These are phyloP conservation scores for Pyrenophora tritici-repentis DNA, from an alignment of 2,329 filamentous ascomycete species.

Conservation along the genomic window DNA sequence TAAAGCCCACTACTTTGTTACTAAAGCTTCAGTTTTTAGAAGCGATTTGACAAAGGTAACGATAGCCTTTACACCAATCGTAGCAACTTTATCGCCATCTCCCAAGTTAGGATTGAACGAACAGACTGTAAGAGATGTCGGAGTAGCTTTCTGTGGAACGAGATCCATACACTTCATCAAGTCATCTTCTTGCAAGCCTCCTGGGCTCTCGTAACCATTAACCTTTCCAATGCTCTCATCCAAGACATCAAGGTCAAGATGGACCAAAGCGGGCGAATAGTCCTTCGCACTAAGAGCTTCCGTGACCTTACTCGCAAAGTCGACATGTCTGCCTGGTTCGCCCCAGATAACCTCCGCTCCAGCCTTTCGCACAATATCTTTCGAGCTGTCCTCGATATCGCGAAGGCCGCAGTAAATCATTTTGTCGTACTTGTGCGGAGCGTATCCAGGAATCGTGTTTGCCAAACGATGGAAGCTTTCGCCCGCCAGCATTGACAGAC, in stretches of 20 bases:
- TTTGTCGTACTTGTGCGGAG: constrained; percentile 18
- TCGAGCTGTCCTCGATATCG: not conserved
- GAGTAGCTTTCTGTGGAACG: constrained; percentile 13
- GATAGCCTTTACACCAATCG: constrained; percentile 12
- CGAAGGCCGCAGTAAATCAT: not conserved
- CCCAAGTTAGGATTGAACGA: constrained; percentile 20
- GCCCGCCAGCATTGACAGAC: constrained; percentile 46
- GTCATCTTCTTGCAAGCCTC: constrained; percentile 23
- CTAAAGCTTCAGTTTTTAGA: not conserved
- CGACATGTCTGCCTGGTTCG: not conserved
- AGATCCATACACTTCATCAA: constrained; percentile 14
- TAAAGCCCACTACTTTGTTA: not conserved
- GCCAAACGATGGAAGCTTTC: constrained; percentile 39
- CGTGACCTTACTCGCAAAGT: not conserved
- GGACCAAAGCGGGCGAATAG: not conserved
- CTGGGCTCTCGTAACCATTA: not conserved
- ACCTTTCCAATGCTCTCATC: not conserved
- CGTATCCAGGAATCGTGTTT: constrained; percentile 40
- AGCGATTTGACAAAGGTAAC: constrained; percentile 1
- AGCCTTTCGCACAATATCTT: not conserved
- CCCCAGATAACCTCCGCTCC: constrained; percentile 2
- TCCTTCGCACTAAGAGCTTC: not conserved
- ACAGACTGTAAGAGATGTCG: constrained; percentile 16
- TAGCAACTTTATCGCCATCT: constrained; percentile 20
- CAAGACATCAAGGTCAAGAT: not conserved